Evolutionary conservation across 73 alveolate species (phyloP), one percentile per base, ranked within the genome.

Genomic region (Paramecium caudatum): DNA sequence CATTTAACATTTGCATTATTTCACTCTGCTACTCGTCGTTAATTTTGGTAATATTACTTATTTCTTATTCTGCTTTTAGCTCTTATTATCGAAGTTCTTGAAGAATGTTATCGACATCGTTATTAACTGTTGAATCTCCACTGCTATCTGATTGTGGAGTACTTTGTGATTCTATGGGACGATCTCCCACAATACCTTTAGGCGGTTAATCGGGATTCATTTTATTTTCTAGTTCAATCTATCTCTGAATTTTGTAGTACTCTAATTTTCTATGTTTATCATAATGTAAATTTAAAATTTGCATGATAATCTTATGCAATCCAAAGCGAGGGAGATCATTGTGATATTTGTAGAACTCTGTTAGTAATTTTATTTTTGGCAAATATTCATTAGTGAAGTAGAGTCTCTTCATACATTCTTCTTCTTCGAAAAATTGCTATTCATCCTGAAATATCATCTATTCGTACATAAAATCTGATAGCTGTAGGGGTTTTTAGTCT

Each of bases 161-260:
- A 19, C 46, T 55, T 55, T 55, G 4, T 10, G 80, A 19, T 55
- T 55, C 46, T 23, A 23, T 23, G 13, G 92, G 92, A 7, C 37
- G 49, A 34, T 83, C 92, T 30, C 92, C 92, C 7, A 83, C 74
- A 55, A 83, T 83, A n/a, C 92, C 92, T 55, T 83, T 83, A 8
- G 92, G 92, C 19, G 92, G 61, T 55, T 55, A n/a, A 25, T 83
- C 21, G 27, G 92, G 92, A 83, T 83, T 83, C 45, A 55, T 83
- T 36, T 63, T 55, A 83, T 83, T 83, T 17, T 83, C 92, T 16
- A 55, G 55, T 34, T 83, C 92, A 27, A 83, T 83, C 37, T 47
- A 17, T 55, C 69, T 83, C 9, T 68, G 69, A 48, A 83, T 83
- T 50, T 74, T 83, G 61, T 83, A 83, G 23, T 49, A 83, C 16